These are phyloP conservation scores for Rugonectria rugulosa DNA, from an alignment of 2,329 filamentous ascomycete genomes.

Conservation along the genomic window DNA sequence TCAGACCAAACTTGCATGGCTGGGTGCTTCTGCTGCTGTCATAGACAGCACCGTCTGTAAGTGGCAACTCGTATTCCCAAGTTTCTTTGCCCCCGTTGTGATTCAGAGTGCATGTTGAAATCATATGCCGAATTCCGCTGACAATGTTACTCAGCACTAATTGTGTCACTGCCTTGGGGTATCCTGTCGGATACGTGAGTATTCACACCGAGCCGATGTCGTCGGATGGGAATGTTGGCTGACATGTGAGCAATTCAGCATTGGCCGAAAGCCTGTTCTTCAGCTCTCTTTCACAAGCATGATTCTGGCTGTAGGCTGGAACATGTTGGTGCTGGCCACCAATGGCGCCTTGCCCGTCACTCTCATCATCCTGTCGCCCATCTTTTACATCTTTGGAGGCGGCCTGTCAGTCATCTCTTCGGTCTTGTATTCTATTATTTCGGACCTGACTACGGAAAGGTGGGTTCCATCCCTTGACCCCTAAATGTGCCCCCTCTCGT, in stretches of 20 bases:
- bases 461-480: not conserved
- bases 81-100: not conserved
- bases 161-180: not conserved
- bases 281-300: not conserved
- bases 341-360: not conserved
- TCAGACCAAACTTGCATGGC: not conserved
- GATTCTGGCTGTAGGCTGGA: not conserved
- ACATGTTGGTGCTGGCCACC: not conserved
- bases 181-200: not conserved
- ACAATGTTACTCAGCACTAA: not conserved
- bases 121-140: not conserved
- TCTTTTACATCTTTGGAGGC: not conserved
- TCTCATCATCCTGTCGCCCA: not conserved
- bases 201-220: not conserved
- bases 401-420: not conserved
- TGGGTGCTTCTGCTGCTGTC: not conserved
- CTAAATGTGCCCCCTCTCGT: not conserved
- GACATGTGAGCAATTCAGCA: not conserved
- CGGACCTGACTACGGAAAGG: slow-evolving; percentile 3
- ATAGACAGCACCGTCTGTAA: slow-evolving; percentile 1
- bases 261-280: not conserved
- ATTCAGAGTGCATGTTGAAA: not conserved
- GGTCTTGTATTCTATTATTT: not conserved
- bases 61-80: not conserved
- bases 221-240: not conserved